A percentile compares a stretch with the other conserved stretches of the same genome.
phyloP scores from a whole-genome alignment of 2,329 filamentous ascomycete species.

The Fusarium vanettenii region DNA sequence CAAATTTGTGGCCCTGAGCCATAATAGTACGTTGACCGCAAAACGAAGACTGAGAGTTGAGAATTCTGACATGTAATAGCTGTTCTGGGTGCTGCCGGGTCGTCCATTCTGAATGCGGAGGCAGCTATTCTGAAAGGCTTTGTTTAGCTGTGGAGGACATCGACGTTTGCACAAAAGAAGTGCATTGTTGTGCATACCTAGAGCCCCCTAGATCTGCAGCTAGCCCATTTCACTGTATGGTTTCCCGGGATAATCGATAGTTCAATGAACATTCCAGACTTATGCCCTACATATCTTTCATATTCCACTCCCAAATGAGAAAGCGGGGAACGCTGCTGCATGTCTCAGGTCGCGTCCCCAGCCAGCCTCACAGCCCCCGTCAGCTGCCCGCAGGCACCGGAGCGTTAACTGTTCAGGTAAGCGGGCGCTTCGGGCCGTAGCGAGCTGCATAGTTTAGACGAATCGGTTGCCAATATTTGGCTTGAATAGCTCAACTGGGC shows the following conservation, averaged over 20 bases:
- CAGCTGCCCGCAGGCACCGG: neutral
- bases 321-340: neutral
- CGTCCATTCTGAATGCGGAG: slow-evolving; percentile 94
- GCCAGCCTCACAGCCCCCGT: neutral
- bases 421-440: neutral
- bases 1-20: slow-evolving; percentile 93
- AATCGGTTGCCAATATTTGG: neutral
- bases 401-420: neutral
- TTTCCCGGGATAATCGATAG: neutral
- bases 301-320: neutral
- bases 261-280: neutral
- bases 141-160: slow-evolving; percentile 59
- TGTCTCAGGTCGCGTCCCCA: neutral
- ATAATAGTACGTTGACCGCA: slow-evolving; percentile 69
- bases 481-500: neutral
- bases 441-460: neutral
- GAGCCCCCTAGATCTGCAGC: neutral
- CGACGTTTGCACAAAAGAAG: neutral
- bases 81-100: slow-evolving; percentile 93
- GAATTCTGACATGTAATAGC: slow-evolving; percentile 56
- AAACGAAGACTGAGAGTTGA: neutral
- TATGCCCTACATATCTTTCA: neutral
- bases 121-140: slow-evolving; percentile 91
- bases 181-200: neutral
- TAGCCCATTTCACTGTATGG: neutral